phyloP scores from a whole-genome alignment of 73 alveolate genomes.

The Durusdinium trenchii region DNA sequence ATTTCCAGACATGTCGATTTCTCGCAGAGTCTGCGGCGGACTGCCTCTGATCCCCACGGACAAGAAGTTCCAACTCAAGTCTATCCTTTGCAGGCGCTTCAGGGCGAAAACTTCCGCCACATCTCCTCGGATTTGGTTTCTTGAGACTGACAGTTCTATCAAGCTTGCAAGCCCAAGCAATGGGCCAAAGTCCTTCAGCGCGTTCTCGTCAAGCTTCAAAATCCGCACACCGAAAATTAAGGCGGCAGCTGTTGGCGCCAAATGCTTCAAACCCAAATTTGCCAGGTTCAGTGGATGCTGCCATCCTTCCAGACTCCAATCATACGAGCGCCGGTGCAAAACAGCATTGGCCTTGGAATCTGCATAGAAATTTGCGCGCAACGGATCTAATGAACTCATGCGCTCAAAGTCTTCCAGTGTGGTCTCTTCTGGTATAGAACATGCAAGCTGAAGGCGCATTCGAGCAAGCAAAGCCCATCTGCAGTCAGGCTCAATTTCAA shows the following conservation, averaged over 20 bases:
- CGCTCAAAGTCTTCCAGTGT: background rate
- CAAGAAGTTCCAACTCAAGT: constrained; percentile 49
- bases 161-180: constrained; percentile 54
- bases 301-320: constrained; percentile 12
- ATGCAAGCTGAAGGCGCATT: constrained; percentile 41
- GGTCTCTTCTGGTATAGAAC: background rate
- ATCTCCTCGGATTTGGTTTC: constrained; percentile 60
- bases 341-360: constrained; percentile 35
- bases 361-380: constrained; percentile 45
- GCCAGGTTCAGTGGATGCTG: background rate
- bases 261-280: constrained; percentile 22
- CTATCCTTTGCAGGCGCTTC: constrained; percentile 23
- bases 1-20: constrained; percentile 48
- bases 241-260: constrained; percentile 36
- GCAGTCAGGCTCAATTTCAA: constrained; percentile 92
- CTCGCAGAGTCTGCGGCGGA: constrained; percentile 4
- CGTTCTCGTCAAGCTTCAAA: constrained; percentile 32
- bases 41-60: background rate
- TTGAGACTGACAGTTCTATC: constrained; percentile 29
- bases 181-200: constrained; percentile 44
- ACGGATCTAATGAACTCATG: constrained; percentile 39
- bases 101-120: constrained; percentile 55
- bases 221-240: constrained; percentile 76
- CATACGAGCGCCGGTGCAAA: background rate
- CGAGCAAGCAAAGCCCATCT: constrained; percentile 83